Evolutionary conservation across 1,139 yeast species (phyloP), one percentile per base, ranked within the genome.

Genomic region (Zygotorulaspora mrakii): DNA sequence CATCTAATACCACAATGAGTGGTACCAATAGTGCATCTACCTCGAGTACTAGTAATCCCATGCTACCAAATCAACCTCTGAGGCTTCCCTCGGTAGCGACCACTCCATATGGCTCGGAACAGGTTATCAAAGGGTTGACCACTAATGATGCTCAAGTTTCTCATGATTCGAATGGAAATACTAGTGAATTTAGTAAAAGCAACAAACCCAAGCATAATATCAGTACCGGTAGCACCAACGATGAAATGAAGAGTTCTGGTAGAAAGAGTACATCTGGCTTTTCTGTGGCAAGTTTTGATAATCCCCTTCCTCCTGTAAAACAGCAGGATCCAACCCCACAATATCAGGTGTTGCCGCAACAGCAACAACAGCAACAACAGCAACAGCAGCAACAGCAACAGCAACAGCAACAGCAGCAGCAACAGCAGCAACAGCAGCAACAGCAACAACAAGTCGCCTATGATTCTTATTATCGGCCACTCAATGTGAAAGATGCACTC

Each of bases 401-500:
- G 13, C 47, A 38, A 21, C 48, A 35, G 16, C 44, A 35, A 27
- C 50, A 36, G 31, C 51, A 41, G 30, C 45, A 39, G 21, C 50
- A 37, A 12, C 52, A 44, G 12, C 48, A 43, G 26, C 50, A 31
- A 35, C 44, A 24, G 35, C 49, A 35, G 45, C 56, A 47, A 26
- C 54, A 48, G 10, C 50, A 40, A 16, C 50, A 41, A 37, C 53
- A 42, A 24, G 59, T 44, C 41, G 56, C 47, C 14, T 59, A 52
- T 17, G 56, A 54, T 20, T 40, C 54, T 5, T 39, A 70, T 59
- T 88, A 87, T 65, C 76, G 96, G 51, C 96, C 96, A 2, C 70
- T 91, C 54, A 94, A 91, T 57, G 97, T 94, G 39, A 88, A 87
- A 59, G 99, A 91, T 64, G 99, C 99, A 2, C 71, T 91, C 50